These are phyloP conservation scores for Crotalaria pallida DNA, from an alignment of 306 rosid genomes.

Conservation along the genomic window DNA sequence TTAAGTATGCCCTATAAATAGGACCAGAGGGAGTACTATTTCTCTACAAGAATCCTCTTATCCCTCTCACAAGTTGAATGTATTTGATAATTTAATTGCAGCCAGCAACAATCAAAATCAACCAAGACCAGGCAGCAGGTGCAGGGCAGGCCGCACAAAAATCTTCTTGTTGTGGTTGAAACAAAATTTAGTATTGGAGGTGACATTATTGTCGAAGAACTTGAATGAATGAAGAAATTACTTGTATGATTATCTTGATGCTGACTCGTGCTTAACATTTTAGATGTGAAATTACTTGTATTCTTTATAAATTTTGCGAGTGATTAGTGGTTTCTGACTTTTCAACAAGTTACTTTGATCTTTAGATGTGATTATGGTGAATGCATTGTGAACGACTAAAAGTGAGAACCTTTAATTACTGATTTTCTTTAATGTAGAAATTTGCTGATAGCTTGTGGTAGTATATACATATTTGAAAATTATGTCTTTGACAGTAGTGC, in stretches of 20 bases:
- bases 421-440: too few relatives aligned
- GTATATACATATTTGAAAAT: too few relatives aligned
- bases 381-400: background rate
- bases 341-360: constrained; percentile 30
- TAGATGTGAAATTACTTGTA: constrained; percentile 32
- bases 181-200: constrained; percentile 20
- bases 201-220: constrained; percentile 17
- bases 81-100: constrained; percentile 24
- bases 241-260: constrained; percentile 38
- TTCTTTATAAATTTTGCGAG: constrained; percentile 52
- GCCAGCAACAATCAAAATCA: constrained; percentile 78
- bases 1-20: too few relatives aligned
- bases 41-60: background rate
- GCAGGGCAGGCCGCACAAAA: constrained; percentile 61
- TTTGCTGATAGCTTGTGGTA: too few relatives aligned
- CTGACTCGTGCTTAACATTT: constrained; percentile 45
- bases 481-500: too few relatives aligned
- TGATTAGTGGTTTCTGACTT: constrained; percentile 44
- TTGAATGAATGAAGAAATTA: constrained; percentile 31
- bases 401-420: too few relatives aligned
- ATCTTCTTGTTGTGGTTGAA: constrained; percentile 79
- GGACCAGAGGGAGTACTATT: too few relatives aligned
- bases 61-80: background rate
- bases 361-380: constrained; percentile 30
- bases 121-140: constrained; percentile 57